phyloP scores from a whole-genome alignment of 768 basidiomycete genomes.

The Lactifluus pinguis region DNA sequence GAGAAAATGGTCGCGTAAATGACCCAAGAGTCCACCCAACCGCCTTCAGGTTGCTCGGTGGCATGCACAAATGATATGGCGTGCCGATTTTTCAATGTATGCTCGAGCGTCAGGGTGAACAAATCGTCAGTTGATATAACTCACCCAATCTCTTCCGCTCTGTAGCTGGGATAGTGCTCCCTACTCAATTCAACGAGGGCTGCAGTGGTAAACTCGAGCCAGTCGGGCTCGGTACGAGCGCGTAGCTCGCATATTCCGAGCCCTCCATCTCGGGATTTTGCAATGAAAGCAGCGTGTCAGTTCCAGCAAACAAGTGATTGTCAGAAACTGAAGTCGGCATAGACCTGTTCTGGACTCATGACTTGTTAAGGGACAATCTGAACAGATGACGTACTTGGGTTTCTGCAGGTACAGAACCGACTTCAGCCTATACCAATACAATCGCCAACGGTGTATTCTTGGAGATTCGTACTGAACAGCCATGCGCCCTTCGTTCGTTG shows the following conservation, averaged over 20 bases:
- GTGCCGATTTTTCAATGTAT: conserved; percentile 37
- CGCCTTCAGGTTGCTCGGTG: conserved; percentile 75
- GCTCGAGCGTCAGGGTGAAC: not conserved
- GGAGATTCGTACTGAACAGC: conserved; percentile 86
- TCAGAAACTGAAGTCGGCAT: conserved; percentile 70
- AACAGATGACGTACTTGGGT: conserved; percentile 51
- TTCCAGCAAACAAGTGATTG: conserved; percentile 43
- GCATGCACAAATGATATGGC: conserved; percentile 79
- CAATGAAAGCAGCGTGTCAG: too few species aligned
- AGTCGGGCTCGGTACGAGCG: too few species aligned
- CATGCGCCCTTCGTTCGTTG: conserved; percentile 67
- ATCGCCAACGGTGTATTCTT: conserved; percentile 92
- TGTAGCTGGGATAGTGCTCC: conserved; percentile 73
- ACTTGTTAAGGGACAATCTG: conserved; percentile 1
- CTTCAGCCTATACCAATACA: conserved; percentile 91
- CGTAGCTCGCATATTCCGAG: conserved; percentile 65
- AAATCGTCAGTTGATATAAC: conserved; percentile 21
- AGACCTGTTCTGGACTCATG: conserved; percentile 36
- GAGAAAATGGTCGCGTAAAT: conserved; percentile 98
- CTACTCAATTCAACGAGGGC: conserved; percentile 30
- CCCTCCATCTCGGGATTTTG: conserved; percentile 52
- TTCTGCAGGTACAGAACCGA: conserved; percentile 83
- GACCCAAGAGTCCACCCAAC: conserved; percentile 95
- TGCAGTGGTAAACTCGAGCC: conserved; percentile 24
- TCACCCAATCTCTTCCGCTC: conserved; percentile 65